These are phyloP conservation scores for Sistotremastrum suecicum DNA, from an alignment of 768 basidiomycete genomes.

Conservation along the genomic window DNA sequence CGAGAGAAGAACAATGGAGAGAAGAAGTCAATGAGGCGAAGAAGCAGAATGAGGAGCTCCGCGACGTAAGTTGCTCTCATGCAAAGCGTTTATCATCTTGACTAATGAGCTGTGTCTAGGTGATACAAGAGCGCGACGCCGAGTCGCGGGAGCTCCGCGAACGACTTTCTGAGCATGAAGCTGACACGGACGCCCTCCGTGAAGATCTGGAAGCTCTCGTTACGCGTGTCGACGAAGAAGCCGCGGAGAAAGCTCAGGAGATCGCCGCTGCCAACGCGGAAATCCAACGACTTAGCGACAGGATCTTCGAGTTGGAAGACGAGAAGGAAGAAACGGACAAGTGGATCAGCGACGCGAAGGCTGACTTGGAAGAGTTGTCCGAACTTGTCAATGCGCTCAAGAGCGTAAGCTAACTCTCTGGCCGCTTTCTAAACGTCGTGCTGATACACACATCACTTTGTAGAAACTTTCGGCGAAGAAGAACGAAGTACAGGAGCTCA, in stretches of 20 bases:
- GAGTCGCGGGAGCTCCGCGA: constrained; percentile 66
- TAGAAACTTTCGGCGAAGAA: constrained; percentile 62
- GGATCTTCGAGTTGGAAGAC: constrained; percentile 74
- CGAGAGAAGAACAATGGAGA: constrained; percentile 75
- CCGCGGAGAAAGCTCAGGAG: constrained; percentile 69
- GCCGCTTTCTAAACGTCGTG: neutral
- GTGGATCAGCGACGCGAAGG: constrained; percentile 55
- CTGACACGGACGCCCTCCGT: constrained; percentile 54
- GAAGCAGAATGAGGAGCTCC: constrained; percentile 65
- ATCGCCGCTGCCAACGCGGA: constrained; percentile 60
- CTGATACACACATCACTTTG: constrained; percentile 1
- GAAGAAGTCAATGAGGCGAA: constrained; percentile 76
- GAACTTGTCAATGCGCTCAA: constrained; percentile 61
- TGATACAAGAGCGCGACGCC: constrained; percentile 63
- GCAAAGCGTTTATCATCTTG: constrained; percentile 1
- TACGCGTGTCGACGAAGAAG: constrained; percentile 62
- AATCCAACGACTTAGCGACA: constrained; percentile 65
- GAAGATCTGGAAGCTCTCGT: constrained; percentile 62
- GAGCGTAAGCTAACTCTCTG: constrained; percentile 37
- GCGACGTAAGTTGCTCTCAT: constrained; percentile 35
- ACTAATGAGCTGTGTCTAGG: constrained; percentile 23
- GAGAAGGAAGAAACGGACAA: constrained; percentile 73
- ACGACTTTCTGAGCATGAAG: constrained; percentile 61
- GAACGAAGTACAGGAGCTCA: constrained; percentile 49
- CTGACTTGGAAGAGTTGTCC: constrained; percentile 55